Base-by-base conservation (phyloP, 1,284 basidiomycete species). In the Phellopilus nigrolimitatus region DNA sequence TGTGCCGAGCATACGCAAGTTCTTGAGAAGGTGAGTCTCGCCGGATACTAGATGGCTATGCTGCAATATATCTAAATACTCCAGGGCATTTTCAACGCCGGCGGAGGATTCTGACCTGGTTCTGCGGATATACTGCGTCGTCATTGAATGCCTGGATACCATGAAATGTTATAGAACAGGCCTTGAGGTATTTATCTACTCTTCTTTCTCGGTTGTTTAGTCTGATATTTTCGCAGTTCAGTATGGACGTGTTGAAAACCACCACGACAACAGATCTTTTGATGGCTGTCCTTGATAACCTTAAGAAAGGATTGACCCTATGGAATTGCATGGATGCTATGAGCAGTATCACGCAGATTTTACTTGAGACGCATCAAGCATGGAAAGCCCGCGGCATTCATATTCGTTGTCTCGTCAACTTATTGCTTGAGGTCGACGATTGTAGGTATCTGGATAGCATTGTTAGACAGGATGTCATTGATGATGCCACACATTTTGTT, bases 261-360 rank as follows among this genome's bases (percentile, higher is more conserved):
- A 71, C 76, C 1, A 68, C 67, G 2, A 71, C 75, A 22, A 64
- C 68, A 0, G 76, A 84, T 22, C 67, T 81, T 2, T 68, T 89
- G 24, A 71, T 72, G 3, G 75, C 77, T 0, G 73, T 86, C 2
- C 73, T 88, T 17, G 79, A 84, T 55, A 81, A 80, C 2, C 70
- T 90, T 6, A 75, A 78, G 54, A 77, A 83, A 12, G 82, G 84
- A 57, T 72, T 78, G 15, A 75, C 77, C 15, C 79, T 89, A 24
- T 91, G 87, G 88, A 76, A 76, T 12, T 86, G 84, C 57, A 86
- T 90, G 81, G 74, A 84, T 59, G 72, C 68, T n/a, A 75, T 79
- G 54, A 66, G 68, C 27, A 66, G 59, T 0, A 80, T 90, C 39
- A 72, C 80, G 2, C 64, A 68, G 7, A 74, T 80, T 0, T 71